Evolutionary conservation across 805 yeast species (phyloP), one percentile per base, ranked within the genome.

Genomic region (Helenozyma baotianmanensis): DNA sequence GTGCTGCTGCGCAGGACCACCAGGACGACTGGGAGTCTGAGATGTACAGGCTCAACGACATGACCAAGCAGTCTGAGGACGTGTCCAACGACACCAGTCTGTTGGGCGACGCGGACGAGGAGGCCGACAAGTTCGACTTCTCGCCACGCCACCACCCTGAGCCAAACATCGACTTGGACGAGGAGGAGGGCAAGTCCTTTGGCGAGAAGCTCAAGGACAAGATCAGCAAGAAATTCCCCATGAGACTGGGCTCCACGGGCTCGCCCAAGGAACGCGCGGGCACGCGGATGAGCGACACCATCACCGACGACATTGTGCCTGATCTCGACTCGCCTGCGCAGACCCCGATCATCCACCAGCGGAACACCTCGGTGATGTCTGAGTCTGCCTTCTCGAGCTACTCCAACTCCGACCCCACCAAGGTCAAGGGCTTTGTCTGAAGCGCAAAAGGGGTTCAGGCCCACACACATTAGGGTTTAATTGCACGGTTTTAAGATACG

Each of bases 11-110:
- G 1, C 45, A 45, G 27, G 48, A 39, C 86, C 85, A 42, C 95
- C 85, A 56, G 74, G 78, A 44, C 73, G 68, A 27, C 72, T 82
- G 92, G 88, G 88, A 82, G 43, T 60, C 68, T 26, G 81, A 81
- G 51, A 74, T 80, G 74, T 68, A 67, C 53, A 64, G 66, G 30
- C 55, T 74, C 43, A 63, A 63, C 35, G 69, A 63, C 16, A 24
- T 49, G 32, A 36, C 30, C 18, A 36, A 37, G 22, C 29, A 32
- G 4, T 30, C 43, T 1, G 30, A 30, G 6, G 23, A 15, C 24
- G 24, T 16, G 23, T 22, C 32, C 13, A 32, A 9, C n/a, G 36
- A 26, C 2, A 25, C 19, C 7, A 26, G 24, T 14, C 23, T 27
- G 9, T 8, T 23, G 2, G 31, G 35, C 10, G 25, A 21, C 8